phyloP scores from a whole-genome alignment of 495 filamentous ascomycete species.

The Bathelium albidoporum region DNA sequence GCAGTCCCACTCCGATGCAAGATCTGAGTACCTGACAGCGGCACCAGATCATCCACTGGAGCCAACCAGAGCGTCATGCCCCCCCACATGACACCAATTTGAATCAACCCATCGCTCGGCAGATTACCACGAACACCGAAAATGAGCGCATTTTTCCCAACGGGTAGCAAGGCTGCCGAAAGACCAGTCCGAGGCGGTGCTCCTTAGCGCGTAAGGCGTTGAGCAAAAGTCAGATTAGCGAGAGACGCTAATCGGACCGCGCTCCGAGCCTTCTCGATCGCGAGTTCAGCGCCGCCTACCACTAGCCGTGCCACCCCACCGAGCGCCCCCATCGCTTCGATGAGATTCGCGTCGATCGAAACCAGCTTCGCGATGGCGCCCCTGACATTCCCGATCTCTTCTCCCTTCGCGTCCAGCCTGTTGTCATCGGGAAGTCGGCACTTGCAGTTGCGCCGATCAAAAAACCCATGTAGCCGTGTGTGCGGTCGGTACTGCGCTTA shows the following conservation, averaged over 20 bases:
- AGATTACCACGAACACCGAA: background rate
- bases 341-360: slow-evolving; percentile 2
- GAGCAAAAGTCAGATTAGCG: background rate
- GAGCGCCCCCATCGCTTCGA: background rate
- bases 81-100: background rate
- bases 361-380: background rate
- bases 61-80: background rate
- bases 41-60: background rate
- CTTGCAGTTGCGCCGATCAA: background rate
- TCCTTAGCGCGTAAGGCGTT: background rate
- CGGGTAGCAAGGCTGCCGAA: background rate
- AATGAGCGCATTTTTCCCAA: background rate
- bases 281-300: background rate
- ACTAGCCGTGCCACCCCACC: background rate
- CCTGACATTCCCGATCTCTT: background rate
- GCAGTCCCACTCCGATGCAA: background rate
- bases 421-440: background rate
- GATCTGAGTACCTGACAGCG: background rate
- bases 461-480: background rate
- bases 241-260: background rate
- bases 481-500: background rate
- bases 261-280: background rate
- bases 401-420: background rate
- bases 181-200: background rate
- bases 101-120: background rate